Conservation (phyloP, 306 rosid genomes). For the Crataegus laevigata region DNA sequence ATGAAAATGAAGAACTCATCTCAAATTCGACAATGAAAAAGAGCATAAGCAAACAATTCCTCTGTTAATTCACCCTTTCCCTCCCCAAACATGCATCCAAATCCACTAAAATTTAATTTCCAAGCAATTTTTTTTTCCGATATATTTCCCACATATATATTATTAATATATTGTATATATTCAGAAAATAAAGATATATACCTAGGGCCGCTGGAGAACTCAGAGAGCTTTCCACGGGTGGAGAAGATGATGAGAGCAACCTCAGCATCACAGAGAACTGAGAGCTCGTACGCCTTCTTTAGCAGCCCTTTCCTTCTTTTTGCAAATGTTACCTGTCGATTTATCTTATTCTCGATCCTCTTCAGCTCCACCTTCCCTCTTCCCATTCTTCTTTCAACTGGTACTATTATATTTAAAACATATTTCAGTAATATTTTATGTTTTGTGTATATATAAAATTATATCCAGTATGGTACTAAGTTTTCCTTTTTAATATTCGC, state of each 20-base stretch:
- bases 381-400: conserved; percentile 36
- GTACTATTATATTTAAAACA: background rate
- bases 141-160: too few relatives aligned
- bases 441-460: background rate
- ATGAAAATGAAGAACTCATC: background rate
- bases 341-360: conserved; percentile 85
- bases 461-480: background rate
- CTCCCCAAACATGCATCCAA: background rate
- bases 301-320: conserved; percentile 72
- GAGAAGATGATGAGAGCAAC: conserved; percentile 81
- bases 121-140: background rate
- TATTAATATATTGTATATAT: background rate
- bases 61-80: background rate
- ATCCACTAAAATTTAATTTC: background rate
- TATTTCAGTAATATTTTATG: background rate
- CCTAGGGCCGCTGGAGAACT: conserved; percentile 70
- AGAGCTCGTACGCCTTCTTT: conserved; percentile 82
- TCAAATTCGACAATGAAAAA: background rate
- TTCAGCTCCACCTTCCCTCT: conserved; percentile 83
- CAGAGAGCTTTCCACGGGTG: conserved; percentile 70
- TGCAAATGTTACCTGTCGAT: conserved; percentile 79
- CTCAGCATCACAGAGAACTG: conserved; percentile 78
- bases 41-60: background rate
- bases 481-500: background rate
- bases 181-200: background rate